Conservation (phyloP, 108 stramenopile genomes). For the Fistulifera pelliculosa region DNA sequence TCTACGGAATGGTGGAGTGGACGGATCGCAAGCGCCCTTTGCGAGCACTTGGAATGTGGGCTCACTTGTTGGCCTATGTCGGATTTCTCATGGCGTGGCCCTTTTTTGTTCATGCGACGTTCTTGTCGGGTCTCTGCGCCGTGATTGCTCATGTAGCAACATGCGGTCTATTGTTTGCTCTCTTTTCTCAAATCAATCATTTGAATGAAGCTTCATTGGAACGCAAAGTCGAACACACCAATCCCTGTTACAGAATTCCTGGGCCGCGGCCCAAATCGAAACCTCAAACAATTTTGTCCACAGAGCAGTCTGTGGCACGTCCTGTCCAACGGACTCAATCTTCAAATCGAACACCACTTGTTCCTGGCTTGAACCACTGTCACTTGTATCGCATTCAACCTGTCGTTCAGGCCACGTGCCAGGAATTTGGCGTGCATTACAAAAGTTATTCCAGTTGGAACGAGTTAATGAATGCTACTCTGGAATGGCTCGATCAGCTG, state of each 20-base stretch:
- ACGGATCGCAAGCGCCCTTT: conserved; percentile 23
- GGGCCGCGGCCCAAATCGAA: conserved; percentile 54
- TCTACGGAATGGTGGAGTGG: conserved; percentile 38
- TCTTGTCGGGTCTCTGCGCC: conserved; percentile 9
- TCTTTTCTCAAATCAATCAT: conserved; percentile 58
- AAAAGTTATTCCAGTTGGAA: conserved; percentile 34
- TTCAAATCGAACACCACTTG: conserved; percentile 61
- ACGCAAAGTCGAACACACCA: conserved; percentile 4
- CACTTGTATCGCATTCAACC: conserved; percentile 78
- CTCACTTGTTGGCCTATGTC: conserved; percentile 29
- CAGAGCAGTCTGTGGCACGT: conserved; percentile 30
- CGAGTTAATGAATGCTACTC: conserved; percentile 29
- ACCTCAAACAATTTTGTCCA: conserved; percentile 57
- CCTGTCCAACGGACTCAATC: conserved; percentile 51
- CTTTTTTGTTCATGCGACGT: conserved; percentile 19
- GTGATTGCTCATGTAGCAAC: conserved; percentile 29
- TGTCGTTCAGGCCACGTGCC: conserved; percentile 55
- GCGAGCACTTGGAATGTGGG: conserved; percentile 11
- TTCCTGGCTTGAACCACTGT: conserved; percentile 53
- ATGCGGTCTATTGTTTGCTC: conserved; percentile 45
- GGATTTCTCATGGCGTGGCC: conserved; percentile 30
- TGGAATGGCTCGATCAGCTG: conserved; percentile 34
- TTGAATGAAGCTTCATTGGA: conserved; percentile 37
- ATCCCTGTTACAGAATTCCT: conserved; percentile 18
- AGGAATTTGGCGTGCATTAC: conserved; percentile 58